Conservation (phyloP, 1,284 basidiomycete genomes). For the Irpex lacteus region DNA sequence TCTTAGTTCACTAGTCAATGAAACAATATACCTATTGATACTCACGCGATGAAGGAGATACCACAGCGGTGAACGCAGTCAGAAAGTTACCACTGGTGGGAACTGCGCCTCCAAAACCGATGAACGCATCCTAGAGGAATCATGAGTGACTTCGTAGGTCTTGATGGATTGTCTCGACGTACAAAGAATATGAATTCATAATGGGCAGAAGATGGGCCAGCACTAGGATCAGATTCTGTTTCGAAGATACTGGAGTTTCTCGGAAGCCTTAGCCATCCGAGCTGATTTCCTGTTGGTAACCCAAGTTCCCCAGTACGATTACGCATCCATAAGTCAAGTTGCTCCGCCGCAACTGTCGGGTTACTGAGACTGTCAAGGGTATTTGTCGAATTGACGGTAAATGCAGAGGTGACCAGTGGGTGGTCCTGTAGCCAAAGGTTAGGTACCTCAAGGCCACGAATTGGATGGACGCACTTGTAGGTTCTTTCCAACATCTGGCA, state of each 20-base stretch:
- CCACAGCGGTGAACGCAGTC: slow-evolving; percentile 8
- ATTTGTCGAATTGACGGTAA: not conserved
- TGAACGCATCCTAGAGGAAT: slow-evolving; percentile 1
- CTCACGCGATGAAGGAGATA: slow-evolving; percentile 4
- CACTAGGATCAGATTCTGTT: slow-evolving; percentile 15
- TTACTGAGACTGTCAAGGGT: slow-evolving; percentile 2
- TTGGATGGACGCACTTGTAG: not conserved
- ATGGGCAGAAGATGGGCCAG: slow-evolving; percentile 25
- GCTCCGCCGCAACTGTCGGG: not conserved
- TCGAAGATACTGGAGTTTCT: slow-evolving; percentile 13
- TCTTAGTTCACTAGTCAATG: not conserved
- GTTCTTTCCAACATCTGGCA: slow-evolving; percentile 9
- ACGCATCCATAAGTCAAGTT: slow-evolving; percentile 26
- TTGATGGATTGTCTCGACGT: not conserved
- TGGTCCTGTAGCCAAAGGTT: not conserved
- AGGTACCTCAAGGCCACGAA: not conserved
- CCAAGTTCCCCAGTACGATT: slow-evolving; percentile 15
- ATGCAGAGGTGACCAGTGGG: not conserved
- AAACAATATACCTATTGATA: too few species aligned
- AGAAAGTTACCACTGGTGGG: slow-evolving; percentile 6
- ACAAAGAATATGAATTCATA: slow-evolving; percentile 27
- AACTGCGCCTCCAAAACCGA: not conserved
- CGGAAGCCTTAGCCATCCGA: slow-evolving; percentile 18
- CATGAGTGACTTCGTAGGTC: not conserved
- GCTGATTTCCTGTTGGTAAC: slow-evolving; percentile 17